These are phyloP conservation scores for Lactifluus volemus DNA, from an alignment of 768 basidiomycete genomes.

Conservation along the genomic window DNA sequence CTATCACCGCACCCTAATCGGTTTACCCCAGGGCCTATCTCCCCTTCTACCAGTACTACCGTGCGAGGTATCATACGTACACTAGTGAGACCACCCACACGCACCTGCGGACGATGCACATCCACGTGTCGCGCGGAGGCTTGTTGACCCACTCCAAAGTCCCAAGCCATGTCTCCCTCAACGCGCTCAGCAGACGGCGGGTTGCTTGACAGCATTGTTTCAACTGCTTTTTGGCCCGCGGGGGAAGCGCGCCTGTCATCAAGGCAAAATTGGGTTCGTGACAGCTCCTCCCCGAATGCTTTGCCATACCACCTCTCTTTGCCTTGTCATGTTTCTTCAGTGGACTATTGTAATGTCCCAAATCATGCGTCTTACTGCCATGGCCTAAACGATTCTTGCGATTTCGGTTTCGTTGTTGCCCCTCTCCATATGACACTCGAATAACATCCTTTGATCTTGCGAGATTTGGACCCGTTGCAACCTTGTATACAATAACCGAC, in stretches of 20 bases:
- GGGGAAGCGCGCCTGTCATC: neutral
- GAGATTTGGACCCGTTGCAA: slow-evolving; percentile 5
- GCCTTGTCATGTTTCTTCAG: neutral
- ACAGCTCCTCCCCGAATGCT: neutral
- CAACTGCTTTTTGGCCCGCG: neutral
- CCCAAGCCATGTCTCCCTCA: slow-evolving; percentile 16
- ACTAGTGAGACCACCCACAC: slow-evolving; percentile 12
- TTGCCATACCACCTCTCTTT: neutral
- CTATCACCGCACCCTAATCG: neutral
- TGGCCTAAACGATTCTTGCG: neutral
- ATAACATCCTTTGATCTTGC: slow-evolving; percentile 7
- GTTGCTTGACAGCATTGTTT: neutral
- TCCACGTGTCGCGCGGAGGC: neutral
- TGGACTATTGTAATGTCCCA: neutral
- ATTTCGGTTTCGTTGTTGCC: neutral
- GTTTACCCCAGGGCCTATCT: neutral
- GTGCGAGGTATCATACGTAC: slow-evolving; percentile 15
- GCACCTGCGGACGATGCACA: neutral
- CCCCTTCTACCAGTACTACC: neutral
- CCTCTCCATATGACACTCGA: slow-evolving; percentile 12
- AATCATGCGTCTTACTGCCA: neutral
- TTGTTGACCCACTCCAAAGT: slow-evolving; percentile 6
- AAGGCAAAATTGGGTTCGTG: neutral
- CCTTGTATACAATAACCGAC: slow-evolving; percentile 11
- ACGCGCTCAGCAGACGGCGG: slow-evolving; percentile 4